These are phyloP conservation scores for Solanum sejunctum DNA, from an alignment of 257 asterid genomes.

Conservation along the genomic window DNA sequence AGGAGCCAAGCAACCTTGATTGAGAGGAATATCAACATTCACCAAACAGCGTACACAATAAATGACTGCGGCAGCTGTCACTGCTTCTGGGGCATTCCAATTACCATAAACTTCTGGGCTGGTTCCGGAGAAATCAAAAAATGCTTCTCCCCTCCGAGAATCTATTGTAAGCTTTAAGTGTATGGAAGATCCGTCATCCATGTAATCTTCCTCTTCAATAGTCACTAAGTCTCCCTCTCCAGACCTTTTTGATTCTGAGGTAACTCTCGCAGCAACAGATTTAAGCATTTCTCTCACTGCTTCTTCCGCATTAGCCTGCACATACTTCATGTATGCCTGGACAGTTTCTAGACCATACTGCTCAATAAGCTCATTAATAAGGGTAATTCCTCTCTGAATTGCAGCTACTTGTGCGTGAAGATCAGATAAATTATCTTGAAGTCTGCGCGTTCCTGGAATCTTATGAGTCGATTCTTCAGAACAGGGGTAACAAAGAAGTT, in stretches of 20 bases:
- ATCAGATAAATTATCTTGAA: conserved; percentile 89
- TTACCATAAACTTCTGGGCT: conserved; percentile 95
- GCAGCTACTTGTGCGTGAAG: conserved; percentile 98
- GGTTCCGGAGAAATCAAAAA: conserved; percentile 82
- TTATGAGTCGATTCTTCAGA: conserved; percentile 36
- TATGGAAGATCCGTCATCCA: conserved; percentile 89
- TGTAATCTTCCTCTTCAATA: conserved; percentile 84
- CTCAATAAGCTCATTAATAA: conserved; percentile 85
- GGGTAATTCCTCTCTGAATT: conserved; percentile 87
- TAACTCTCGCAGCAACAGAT: conserved; percentile 51
- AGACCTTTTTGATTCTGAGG: conserved; percentile 13
- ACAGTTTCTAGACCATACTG: conserved; percentile 79
- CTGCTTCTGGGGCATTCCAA: conserved; percentile 99
- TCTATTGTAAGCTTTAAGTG: conserved; percentile 71
- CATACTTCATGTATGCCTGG: conserved; percentile 85
- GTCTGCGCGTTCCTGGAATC: conserved; percentile 85
- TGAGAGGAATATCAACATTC: conserved; percentile 84
- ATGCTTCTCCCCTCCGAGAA: conserved; percentile 62
- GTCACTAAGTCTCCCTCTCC: conserved; percentile 28
- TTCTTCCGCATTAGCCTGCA: conserved; percentile 84
- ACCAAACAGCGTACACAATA: conserved; percentile 85
- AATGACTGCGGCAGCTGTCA: conserved; percentile 90
- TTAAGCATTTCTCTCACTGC: conserved; percentile 96
- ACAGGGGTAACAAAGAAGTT: conserved; percentile 52
- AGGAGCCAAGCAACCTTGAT: conserved; percentile 94